Conservation (phyloP, 768 basidiomycete species). For the Calocera viscosa region DNA sequence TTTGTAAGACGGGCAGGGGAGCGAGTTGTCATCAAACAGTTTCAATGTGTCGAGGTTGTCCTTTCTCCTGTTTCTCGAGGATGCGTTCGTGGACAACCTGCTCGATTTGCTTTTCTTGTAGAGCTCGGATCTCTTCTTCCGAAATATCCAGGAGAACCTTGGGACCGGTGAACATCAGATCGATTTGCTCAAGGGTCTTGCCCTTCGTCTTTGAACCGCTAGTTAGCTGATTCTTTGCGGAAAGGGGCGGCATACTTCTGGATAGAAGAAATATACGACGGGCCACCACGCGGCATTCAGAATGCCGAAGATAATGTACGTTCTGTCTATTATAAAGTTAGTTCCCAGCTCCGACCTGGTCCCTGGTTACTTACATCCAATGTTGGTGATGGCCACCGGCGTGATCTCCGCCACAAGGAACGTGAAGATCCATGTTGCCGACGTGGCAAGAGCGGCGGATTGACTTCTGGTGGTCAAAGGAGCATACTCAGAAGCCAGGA, state of each 20-base stretch:
- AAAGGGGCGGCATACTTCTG: background rate
- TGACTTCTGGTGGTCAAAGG: slow-evolving; percentile 5
- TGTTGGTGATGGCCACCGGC: background rate
- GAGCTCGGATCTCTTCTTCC: background rate
- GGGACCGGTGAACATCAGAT: background rate
- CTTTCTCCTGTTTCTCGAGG: background rate
- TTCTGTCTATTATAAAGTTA: background rate
- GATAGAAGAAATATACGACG: background rate
- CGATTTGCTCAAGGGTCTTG: background rate
- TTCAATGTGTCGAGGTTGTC: background rate
- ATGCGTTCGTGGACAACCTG: background rate
- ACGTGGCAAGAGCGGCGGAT: background rate
- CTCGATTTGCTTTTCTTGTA: background rate
- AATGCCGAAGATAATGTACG: background rate
- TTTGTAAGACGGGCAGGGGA: too few relatives aligned
- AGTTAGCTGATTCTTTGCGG: background rate
- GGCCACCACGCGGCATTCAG: background rate
- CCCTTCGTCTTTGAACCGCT: background rate
- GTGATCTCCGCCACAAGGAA: background rate
- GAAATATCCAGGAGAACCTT: background rate
- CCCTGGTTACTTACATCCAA: background rate
- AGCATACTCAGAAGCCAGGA: background rate
- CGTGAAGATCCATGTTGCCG: slow-evolving; percentile 1
- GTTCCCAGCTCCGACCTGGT: background rate
- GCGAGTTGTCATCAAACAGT: background rate